These are phyloP conservation scores for Trichoderma polysporum DNA, from an alignment of 2,329 filamentous ascomycete species.

Conservation along the genomic window DNA sequence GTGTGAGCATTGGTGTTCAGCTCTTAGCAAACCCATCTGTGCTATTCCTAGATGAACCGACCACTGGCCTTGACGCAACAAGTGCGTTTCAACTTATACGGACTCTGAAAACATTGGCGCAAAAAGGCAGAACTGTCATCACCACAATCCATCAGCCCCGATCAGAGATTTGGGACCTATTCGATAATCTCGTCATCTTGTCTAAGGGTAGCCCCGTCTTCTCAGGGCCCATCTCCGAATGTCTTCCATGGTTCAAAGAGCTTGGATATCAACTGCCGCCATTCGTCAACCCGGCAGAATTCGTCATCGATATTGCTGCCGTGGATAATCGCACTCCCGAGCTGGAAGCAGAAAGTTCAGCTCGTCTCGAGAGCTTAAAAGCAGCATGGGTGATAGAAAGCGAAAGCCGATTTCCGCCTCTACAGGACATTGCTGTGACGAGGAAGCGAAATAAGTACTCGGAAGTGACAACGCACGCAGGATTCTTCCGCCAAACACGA, in stretches of 20 bases:
- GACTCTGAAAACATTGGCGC: conserved; percentile 66
- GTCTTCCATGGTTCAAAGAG: conserved; percentile 62
- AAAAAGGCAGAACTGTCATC: conserved; percentile 68
- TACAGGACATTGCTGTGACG: conserved; percentile 21
- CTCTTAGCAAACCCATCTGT: conserved; percentile 76
- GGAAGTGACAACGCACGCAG: conserved; percentile 45
- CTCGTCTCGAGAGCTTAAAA: conserved; percentile 62
- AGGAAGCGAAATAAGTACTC: conserved; percentile 24
- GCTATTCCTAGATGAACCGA: conserved; percentile 76
- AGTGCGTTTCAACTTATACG: conserved; percentile 72
- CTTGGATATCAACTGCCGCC: conserved; percentile 62
- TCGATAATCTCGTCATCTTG: conserved; percentile 69
- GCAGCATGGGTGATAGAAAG: conserved; percentile 55
- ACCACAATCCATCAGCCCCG: conserved; percentile 76
- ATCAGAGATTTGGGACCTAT: conserved; percentile 76
- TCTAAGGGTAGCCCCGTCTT: conserved; percentile 68
- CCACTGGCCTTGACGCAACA: conserved; percentile 74
- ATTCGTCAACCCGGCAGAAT: conserved; percentile 77
- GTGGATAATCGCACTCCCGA: conserved; percentile 70
- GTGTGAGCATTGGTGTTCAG: conserved; percentile 76
- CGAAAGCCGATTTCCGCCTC: conserved; percentile 28
- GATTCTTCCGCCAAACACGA: conserved; percentile 60
- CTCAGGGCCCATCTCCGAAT: conserved; percentile 58
- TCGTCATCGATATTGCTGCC: conserved; percentile 71
- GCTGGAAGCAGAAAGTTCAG: conserved; percentile 58